Evolutionary conservation across 1,139 yeast species (phyloP), one percentile per base, ranked within the genome.

Genomic region (Taphrina deformans): DNA sequence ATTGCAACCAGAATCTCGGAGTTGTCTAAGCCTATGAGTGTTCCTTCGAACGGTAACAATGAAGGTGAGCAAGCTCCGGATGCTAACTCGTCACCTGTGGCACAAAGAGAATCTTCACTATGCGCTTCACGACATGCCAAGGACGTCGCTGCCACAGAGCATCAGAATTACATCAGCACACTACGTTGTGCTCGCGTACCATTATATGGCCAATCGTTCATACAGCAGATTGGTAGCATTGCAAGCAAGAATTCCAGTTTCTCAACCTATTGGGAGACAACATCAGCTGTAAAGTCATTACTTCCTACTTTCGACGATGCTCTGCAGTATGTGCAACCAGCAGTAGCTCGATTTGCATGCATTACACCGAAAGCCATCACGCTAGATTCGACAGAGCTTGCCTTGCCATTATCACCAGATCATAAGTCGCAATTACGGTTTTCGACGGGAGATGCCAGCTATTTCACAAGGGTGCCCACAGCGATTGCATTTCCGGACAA

Each of bases 401-500:
- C 38, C 26, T 40, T 33, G 33, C 41, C 52, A n/a, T 26, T 51
- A 18, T 27, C 62, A 21, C 38, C 26, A 38, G 38, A 12, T 21
- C 26, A 27, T 51, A 52, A 40, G 27, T 27, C 41, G 6, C 62
- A 63, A n/a, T n/a, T 67, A 31, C 66, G 67, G 6, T 1, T 71
- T 73, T 65, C 74, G 73, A 52, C 81, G 21, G 76, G 74, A 7
- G 85, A 88, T 66, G 91, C 96, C 14, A 87, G 90, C 77, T 97
- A 91, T 72, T 85, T 85, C 68, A 78, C 95, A 0, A 97, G 93
- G 75, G 88, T 90, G 21, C 89, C 91, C 72, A 78, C 91, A 59
- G 87, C 97, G 0, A 90, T 95, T 72, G 97, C 96, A 16, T 95
- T 95, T 75, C 99, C 99, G 0, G 99, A 95, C 73, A 93, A 92